Conservation (phyloP, 1,284 basidiomycete species). For the Leccinum laetum region DNA sequence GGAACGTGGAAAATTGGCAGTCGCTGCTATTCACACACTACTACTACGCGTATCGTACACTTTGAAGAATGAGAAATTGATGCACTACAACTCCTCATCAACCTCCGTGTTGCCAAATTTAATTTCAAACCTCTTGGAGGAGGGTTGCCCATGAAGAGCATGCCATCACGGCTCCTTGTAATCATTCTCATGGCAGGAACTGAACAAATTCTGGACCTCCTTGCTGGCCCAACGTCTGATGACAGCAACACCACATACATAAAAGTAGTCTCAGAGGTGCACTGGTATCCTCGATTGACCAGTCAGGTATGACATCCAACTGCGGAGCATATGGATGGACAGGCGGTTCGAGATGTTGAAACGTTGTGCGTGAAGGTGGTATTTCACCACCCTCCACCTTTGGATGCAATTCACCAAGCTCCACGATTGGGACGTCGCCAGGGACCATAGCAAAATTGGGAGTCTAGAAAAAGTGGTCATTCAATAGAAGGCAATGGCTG, state of each 20-base stretch:
- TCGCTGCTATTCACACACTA: no score
- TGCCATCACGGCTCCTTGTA: not conserved
- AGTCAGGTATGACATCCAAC: not conserved
- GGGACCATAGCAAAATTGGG: not conserved
- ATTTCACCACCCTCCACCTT: not conserved
- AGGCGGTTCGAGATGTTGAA: not conserved
- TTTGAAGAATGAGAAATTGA: no score
- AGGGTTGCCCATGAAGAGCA: no score
- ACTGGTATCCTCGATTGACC: not conserved
- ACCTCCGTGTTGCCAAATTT: no score
- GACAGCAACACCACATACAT: not conserved
- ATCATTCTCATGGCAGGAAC: not conserved
- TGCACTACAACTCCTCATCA: no score
- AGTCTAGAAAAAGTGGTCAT: not conserved
- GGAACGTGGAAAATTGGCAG: slow-evolving; percentile 71
- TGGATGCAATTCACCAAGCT: not conserved
- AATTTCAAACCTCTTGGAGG: no score
- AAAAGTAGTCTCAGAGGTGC: not conserved
- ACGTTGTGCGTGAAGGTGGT: not conserved
- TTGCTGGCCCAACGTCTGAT: not conserved
- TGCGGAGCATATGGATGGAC: not conserved
- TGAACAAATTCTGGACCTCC: not conserved
- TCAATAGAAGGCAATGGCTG: not conserved
- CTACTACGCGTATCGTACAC: no score
- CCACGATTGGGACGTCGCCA: not conserved